Base-by-base conservation (phyloP, 257 asterid species). In the Nicotiana knightiana region DNA sequence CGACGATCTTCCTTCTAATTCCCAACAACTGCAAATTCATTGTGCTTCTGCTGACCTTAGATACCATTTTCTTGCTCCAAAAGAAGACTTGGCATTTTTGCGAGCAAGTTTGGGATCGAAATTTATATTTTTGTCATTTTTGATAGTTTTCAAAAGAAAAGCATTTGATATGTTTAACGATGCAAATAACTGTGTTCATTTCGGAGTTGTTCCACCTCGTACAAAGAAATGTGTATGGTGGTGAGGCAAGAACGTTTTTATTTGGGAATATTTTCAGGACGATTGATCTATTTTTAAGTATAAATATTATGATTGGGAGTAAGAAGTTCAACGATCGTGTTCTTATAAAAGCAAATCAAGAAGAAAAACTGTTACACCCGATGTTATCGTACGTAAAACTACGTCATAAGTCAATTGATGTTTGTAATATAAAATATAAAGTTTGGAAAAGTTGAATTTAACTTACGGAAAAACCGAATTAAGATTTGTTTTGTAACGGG, bases 41-140 rank as follows among this genome's bases (percentile, higher is more conserved):
- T 35, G 39, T 35, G 39, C 6, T 35, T 35, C 39, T 35, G 0
- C 39, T 4, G 39, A 5, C 11, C n/a, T 62, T 18, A 24, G 54
- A 13, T 51, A 73, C 35, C 24, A 58, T 9, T 59, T 64, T 9
- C 35, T 82, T 5, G 12, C 64, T 5, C 39, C 12, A 2, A 3
- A 0, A 18, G 11, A 0, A n/a, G 67, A 30, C 0, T 30, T 73
- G 81, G 85, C 17, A 11, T 11, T 82, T 82, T 46, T 0, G 35
- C 1, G 10, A 4, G 39, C 76, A 75, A 1, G 0, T 11, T 11
- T 7, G 5, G 0, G 8, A 1, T 2, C 13, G 6, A 3, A 82
- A 77, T 2, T 4, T 46, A 30, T 82, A 8, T 37, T 82, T 73
- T 35, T 82, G 81, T 17, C 81, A 26, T 43, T 82, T 82, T 5